phyloP scores from a whole-genome alignment of 2,329 filamentous ascomycete genomes.

The Diaporthe sp. region DNA sequence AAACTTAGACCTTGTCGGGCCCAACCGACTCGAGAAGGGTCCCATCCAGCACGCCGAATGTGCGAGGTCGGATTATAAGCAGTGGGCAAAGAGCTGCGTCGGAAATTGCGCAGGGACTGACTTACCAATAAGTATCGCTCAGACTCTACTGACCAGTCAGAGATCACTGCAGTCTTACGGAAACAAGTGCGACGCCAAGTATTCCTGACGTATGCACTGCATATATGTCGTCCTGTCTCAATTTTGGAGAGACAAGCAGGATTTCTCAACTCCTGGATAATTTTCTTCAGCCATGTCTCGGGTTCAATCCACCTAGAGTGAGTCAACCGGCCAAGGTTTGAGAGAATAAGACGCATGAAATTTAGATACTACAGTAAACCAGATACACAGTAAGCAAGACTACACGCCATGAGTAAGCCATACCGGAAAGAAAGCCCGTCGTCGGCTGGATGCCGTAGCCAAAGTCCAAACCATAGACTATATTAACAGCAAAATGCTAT shows the following conservation, averaged over 20 bases:
- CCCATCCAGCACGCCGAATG: not conserved
- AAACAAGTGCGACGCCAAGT: not conserved
- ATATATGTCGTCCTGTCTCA: not conserved
- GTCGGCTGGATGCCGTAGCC: not conserved
- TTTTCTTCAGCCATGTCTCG: not conserved
- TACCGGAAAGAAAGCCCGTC: not conserved
- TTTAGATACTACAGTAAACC: not conserved
- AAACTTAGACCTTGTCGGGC: not conserved
- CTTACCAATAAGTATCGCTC: not conserved
- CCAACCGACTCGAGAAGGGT: not conserved
- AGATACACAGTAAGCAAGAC: not conserved
- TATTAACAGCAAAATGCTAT: not conserved
- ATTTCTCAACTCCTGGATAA: too few relatives aligned
- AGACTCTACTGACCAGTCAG: not conserved
- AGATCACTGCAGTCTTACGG: too few relatives aligned
- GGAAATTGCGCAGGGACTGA: not conserved
- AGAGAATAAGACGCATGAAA: too few relatives aligned
- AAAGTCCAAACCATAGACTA: not conserved
- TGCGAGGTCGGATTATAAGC: not conserved
- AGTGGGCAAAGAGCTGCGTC: not conserved
- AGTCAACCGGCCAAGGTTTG: not conserved
- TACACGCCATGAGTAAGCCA: constrained; percentile 1
- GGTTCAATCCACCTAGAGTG: not conserved
- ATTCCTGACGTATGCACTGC: not conserved
- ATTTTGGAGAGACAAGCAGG: not conserved